phyloP scores from a whole-genome alignment of 495 filamentous ascomycete genomes.

The Geoglossum glabrum region DNA sequence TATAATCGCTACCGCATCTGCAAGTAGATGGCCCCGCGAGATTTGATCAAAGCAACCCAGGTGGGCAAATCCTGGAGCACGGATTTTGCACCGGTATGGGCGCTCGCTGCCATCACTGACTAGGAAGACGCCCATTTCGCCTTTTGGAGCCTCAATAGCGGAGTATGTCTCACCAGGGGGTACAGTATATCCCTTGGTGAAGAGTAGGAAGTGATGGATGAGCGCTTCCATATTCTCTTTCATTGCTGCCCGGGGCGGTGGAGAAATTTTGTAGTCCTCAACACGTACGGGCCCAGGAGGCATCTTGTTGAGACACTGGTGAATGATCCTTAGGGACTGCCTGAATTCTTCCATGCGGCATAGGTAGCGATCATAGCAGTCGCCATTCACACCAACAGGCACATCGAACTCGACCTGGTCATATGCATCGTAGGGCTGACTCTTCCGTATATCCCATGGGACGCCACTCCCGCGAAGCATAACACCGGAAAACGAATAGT shows the following conservation, averaged over 20 bases:
- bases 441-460: constrained; percentile 96
- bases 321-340: constrained; percentile 90
- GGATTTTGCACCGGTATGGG: constrained; percentile 94
- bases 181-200: constrained; percentile 93
- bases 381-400: constrained; percentile 85
- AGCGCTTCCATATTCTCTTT: constrained; percentile 99
- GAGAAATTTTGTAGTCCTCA: constrained; percentile 98
- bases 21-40: constrained; percentile 74
- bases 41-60: constrained; percentile 87
- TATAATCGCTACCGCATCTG: constrained; percentile 93
- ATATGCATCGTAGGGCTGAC: constrained; percentile 90
- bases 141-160: constrained; percentile 95
- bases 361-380: constrained; percentile 98
- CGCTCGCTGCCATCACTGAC: constrained; percentile 91
- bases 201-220: constrained; percentile 97
- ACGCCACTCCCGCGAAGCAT: constrained; percentile 96
- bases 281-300: constrained; percentile 81
- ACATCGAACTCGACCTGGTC: constrained; percentile 96
- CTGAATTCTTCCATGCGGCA: constrained; percentile 99
- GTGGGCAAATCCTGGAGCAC: constrained; percentile 93
- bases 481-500: constrained; percentile 88
- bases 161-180: constrained; percentile 98
- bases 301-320: constrained; percentile 99
- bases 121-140: constrained; percentile 97
- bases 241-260: constrained; percentile 91